Base-by-base conservation (phyloP, 306 rosid species). In the Sophora flavescens region DNA sequence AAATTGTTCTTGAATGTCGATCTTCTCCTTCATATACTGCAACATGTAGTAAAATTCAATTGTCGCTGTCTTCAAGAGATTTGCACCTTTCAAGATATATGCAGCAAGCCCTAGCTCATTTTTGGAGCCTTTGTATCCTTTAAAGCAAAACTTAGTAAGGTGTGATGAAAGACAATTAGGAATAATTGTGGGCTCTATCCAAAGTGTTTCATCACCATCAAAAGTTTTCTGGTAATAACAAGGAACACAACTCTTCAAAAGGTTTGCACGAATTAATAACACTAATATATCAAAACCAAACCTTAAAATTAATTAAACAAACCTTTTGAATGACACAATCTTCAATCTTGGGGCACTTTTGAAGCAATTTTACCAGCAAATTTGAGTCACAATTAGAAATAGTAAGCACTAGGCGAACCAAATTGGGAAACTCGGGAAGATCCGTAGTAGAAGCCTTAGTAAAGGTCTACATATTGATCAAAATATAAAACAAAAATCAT, bases 71-170 rank as follows among this genome's bases (percentile, higher is more conserved):
- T 42, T 54, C 14, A 72, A 15, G 2, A 53, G 28, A 0, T 3
- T 53, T 16, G 52, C 74, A 33, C 17, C 22, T 32, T 54, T 44
- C 0, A 72, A 8, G 72, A 79, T 63, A 64, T 78, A 79, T 1
- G n/a, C n/a, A 30, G 38, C 28, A 30, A 53, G 14, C 18, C 33
- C n/a, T 0, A 72, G 16, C 41, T 53, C 78, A 30, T 30, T 30
- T 30, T 30, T 30, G 3, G 3, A 2, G 2, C 32, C 32, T 30
- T 3, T 30, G 32, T 30, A 30, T 2, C 32, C 32, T 30, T 30
- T 30, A 30, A 30, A 30, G 32, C 3, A 1, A 30, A 30, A 30
- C 32, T 30, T 30, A 30, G 32, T 30, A 30, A 30, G 32, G 32
- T 30, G 32, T 30, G 32, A 2, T 30, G 32, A 30, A 30, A 30